A percentile compares a stretch with the other conserved stretches of the same genome.
phyloP scores from a whole-genome alignment of 768 basidiomycete species.

The Pholiota microspora region DNA sequence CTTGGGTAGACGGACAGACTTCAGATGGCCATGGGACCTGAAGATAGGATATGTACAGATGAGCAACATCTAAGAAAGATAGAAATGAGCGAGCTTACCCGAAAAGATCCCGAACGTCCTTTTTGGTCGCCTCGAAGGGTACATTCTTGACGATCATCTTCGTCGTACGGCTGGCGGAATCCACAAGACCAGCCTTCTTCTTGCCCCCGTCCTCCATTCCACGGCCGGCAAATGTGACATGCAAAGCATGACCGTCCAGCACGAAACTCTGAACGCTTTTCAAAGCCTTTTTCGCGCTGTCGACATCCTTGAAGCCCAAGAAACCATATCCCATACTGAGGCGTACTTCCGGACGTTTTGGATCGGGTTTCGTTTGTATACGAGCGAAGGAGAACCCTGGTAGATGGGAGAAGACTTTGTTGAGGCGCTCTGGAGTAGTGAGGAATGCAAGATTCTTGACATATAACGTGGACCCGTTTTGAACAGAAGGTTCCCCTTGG shows the following conservation, averaged over 20 bases:
- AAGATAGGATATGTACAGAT: constrained; percentile 6
- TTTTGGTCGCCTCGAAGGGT: constrained; percentile 94
- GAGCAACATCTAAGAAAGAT: not conserved
- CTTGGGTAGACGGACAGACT: constrained; percentile 90
- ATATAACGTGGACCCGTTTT: constrained; percentile 81
- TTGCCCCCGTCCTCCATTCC: constrained; percentile 61
- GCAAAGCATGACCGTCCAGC: constrained; percentile 83
- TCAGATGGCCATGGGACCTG: constrained; percentile 89
- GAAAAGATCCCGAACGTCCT: constrained; percentile 88
- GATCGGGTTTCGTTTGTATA: constrained; percentile 88
- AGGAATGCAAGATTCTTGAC: constrained; percentile 94
- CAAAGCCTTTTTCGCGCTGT: constrained; percentile 71
- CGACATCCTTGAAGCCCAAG: constrained; percentile 79
- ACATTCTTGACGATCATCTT: constrained; percentile 99
- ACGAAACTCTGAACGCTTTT: constrained; percentile 78
- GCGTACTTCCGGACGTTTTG: constrained; percentile 59
- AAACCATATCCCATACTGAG: constrained; percentile 98
- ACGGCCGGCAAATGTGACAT: constrained; percentile 84
- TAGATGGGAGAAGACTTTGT: constrained; percentile 66
- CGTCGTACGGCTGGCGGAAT: constrained; percentile 63
- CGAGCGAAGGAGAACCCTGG: constrained; percentile 85
- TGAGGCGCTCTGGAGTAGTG: constrained; percentile 77
- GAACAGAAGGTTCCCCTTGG: constrained; percentile 40
- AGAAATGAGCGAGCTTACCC: constrained; percentile 51
- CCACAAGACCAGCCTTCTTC: constrained; percentile 34